These are phyloP conservation scores for Mortierella sp. DNA, from an alignment of 371 early-diverging fungal species.

Conservation along the genomic window DNA sequence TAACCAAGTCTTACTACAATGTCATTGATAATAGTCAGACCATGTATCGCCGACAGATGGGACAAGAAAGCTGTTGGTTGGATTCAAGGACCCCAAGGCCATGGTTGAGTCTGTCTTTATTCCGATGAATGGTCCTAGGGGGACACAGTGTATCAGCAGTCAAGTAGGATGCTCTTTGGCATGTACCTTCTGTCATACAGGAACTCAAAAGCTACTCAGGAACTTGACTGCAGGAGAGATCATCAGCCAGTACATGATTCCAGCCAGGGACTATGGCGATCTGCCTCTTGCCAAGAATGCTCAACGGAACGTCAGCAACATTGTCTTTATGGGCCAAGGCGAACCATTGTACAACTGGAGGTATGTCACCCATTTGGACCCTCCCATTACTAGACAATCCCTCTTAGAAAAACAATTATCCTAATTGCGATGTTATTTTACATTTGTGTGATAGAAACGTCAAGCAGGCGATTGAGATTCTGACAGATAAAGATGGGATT, in stretches of 20 bases:
- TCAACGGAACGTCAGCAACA: constrained; percentile 77
- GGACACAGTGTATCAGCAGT: constrained; percentile 91
- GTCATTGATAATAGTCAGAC: constrained; percentile 23
- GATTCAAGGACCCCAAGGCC: constrained; percentile 69
- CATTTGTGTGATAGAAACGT: constrained; percentile 66
- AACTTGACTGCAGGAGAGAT: constrained; percentile 89
- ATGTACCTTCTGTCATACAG: constrained; percentile 95
- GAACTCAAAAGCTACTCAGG: constrained; percentile 88
- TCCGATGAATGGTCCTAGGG: constrained; percentile 73
- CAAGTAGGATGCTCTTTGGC: constrained; percentile 93
- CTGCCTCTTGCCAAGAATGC: constrained; percentile 63
- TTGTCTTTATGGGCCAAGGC: constrained; percentile 96
- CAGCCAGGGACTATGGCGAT: constrained; percentile 72
- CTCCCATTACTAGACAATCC: not conserved
- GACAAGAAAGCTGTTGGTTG: constrained; percentile 73
- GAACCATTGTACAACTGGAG: constrained; percentile 92
- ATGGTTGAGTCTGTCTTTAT: constrained; percentile 80
- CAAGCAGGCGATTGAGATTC: constrained; percentile 76
- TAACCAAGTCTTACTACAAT: not conserved
- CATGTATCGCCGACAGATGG: constrained; percentile 65
- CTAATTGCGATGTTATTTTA: not conserved
- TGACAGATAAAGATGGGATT: constrained; percentile 82
- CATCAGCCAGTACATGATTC: constrained; percentile 88
- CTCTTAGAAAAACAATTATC: not conserved
- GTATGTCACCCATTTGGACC: constrained; percentile 21